phyloP scores from a whole-genome alignment of 306 rosid species.

The Medicago arabica region DNA sequence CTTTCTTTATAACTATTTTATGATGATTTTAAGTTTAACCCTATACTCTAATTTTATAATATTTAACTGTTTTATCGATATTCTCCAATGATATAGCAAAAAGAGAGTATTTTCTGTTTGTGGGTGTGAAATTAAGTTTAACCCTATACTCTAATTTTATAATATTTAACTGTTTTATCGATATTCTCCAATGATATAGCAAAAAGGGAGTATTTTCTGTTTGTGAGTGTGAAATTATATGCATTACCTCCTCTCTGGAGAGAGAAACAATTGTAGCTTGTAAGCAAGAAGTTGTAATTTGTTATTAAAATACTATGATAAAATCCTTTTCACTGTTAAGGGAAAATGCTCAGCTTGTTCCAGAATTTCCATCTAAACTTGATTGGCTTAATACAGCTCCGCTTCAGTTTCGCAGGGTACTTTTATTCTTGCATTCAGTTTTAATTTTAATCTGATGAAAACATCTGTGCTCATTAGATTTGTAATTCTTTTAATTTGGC shows the following conservation, averaged over 20 bases:
- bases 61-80: background rate
- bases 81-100: conserved; percentile 2
- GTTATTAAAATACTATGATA: conserved; percentile 34
- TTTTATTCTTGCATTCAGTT: conserved; percentile 40
- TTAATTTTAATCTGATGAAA: conserved; percentile 39
- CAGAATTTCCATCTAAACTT: conserved; percentile 91
- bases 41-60: conserved; percentile 14
- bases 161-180: background rate
- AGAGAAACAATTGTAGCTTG: conserved; percentile 25
- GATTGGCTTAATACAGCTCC: conserved; percentile 97
- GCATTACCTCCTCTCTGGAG: conserved; percentile 19
- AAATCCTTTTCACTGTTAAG: conserved; percentile 55
- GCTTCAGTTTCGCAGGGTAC: conserved; percentile 82
- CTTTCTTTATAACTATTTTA: conserved; percentile 35
- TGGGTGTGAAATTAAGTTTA: conserved; percentile 9
- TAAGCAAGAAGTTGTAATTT: conserved; percentile 7
- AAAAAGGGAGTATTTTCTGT: conserved; percentile 33
- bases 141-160: conserved; percentile 17
- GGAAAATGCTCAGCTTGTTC: conserved; percentile 72
- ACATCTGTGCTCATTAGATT: conserved; percentile 33
- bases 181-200: conserved; percentile 6
- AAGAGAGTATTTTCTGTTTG: conserved; percentile 35
- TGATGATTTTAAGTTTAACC: conserved; percentile 15
- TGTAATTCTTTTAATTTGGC: conserved; percentile 46
- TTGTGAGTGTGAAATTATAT: conserved; percentile 12